Evolutionary conservation across 148 eudicot genomes (phyloP), one percentile per base, ranked within the genome.

Genomic region (Spergularia marina): DNA sequence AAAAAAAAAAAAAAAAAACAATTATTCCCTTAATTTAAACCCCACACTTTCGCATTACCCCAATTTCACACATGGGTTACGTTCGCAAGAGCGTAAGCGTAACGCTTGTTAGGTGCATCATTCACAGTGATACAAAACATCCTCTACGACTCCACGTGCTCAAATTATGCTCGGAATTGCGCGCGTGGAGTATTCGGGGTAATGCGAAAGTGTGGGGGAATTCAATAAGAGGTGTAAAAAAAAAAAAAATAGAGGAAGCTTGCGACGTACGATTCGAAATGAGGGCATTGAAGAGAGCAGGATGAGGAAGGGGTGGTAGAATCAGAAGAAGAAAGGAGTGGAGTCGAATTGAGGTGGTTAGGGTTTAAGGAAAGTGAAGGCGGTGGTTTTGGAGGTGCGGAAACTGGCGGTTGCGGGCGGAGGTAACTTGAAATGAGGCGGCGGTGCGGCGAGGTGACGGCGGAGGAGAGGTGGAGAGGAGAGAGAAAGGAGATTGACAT

Each of bases 201-300:
- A 58, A 18, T 58, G 63, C 11, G 63, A 58, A 9, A 58, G 8
- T 2, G 21, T 13, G 12, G 64, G 21, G 23, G 8, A 11, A 57
- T 16, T 25, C 20, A 12, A 58, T 2, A 47, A 63, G 44, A 11
- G 64, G 47, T 0, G 0, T n/a, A 9, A 49, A 17, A 23, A 40
- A 68, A 17, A 4, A 9, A 13, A 52, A 39, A 68, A 65, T 20
- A 21, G 12, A 4, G 53, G 39, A 14, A 63, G 16, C 2, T 72
- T 25, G 10, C 40, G 52, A 73, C 88, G 36, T 88, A 91, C 98
- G 91, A 87, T 70, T 91, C 65, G 77, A 94, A 94, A 81, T 94
- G 98, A 66, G 89, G 89, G 82, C 97, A 94, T 57, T 90, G 83
- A 81, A 94, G 98, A 68, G 97, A 86, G 83, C 98, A 94, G 53